These are phyloP conservation scores for Gossypium anomalum DNA, from an alignment of 345 rosid genomes.

Conservation along the genomic window DNA sequence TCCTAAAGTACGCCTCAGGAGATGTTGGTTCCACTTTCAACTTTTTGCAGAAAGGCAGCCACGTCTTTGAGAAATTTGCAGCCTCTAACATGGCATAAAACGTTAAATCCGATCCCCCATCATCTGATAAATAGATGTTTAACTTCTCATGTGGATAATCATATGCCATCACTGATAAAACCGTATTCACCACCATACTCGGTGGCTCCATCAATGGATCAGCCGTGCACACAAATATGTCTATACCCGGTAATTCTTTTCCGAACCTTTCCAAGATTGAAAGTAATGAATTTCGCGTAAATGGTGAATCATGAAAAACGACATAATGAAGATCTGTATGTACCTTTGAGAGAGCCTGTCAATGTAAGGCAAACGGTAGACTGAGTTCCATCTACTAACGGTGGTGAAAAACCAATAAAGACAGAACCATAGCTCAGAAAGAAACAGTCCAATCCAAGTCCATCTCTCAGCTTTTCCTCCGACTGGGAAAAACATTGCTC, in stretches of 20 bases:
- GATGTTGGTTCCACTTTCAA: background rate
- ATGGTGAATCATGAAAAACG: background rate
- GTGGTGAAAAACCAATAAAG: slow-evolving; percentile 28
- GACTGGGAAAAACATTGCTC: background rate
- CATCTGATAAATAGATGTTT: slow-evolving; percentile 51
- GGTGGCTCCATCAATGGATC: slow-evolving; percentile 50
- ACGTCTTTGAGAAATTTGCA: slow-evolving; percentile 16
- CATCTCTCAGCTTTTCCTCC: slow-evolving; percentile 24
- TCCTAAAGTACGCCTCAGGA: background rate
- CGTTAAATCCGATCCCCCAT: slow-evolving; percentile 38
- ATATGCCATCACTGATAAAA: slow-evolving; percentile 52
- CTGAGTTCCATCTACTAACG: slow-evolving; percentile 37
- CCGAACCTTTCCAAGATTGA: slow-evolving; percentile 22
- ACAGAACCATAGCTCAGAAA: slow-evolving; percentile 41
- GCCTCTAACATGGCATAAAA: slow-evolving; percentile 34
- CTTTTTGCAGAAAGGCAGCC: background rate
- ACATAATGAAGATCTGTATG: background rate
- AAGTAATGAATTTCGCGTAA: too few relatives aligned
- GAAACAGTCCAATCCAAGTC: slow-evolving; percentile 44
- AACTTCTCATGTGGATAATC: slow-evolving; percentile 58
- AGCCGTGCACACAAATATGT: slow-evolving; percentile 51
- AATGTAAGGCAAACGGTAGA: slow-evolving; percentile 30
- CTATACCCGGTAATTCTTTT: slow-evolving; percentile 35
- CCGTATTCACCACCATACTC: slow-evolving; percentile 37
- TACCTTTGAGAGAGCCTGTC: slow-evolving; percentile 38